Conservation (phyloP, 148 eudicot genomes). For the Rhododendron ovatum region DNA sequence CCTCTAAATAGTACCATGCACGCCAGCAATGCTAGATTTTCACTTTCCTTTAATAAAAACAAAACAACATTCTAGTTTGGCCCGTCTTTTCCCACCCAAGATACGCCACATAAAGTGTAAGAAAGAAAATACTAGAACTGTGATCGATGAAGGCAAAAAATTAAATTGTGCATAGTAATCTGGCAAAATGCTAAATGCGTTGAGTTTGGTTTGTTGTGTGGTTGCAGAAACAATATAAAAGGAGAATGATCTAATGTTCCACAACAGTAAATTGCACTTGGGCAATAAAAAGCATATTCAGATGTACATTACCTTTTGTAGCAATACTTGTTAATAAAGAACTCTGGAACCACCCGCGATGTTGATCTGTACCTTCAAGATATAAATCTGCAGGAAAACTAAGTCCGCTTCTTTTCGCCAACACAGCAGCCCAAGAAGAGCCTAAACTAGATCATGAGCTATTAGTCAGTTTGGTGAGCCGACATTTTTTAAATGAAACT, state of each 20-base stretch:
- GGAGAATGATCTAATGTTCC: background rate
- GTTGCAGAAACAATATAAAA: background rate
- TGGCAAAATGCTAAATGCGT: background rate
- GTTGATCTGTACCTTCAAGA: slow-evolving; percentile 98
- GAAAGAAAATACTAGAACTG: background rate
- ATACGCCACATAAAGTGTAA: background rate
- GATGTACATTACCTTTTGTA: slow-evolving; percentile 49
- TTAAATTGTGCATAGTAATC: background rate
- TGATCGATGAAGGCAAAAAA: background rate
- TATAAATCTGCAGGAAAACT: slow-evolving; percentile 87
- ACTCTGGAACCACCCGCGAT: slow-evolving; percentile 99
- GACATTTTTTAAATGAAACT: background rate
- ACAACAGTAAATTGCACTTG: background rate
- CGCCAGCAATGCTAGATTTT: background rate
- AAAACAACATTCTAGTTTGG: background rate
- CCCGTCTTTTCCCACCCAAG: background rate
- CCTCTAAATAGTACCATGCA: background rate
- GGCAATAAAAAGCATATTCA: background rate
- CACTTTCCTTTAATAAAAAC: background rate
- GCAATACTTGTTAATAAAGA: slow-evolving; percentile 92
- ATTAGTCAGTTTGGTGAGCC: background rate
- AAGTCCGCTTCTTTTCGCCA: slow-evolving; percentile 65
- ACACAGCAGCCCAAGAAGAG: slow-evolving; percentile 97
- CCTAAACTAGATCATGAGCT: slow-evolving; percentile 31
- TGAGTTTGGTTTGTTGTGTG: background rate